Base-by-base conservation (phyloP, 192 early-diverging fungal genomes). In the Funneliformis geosporum region DNA sequence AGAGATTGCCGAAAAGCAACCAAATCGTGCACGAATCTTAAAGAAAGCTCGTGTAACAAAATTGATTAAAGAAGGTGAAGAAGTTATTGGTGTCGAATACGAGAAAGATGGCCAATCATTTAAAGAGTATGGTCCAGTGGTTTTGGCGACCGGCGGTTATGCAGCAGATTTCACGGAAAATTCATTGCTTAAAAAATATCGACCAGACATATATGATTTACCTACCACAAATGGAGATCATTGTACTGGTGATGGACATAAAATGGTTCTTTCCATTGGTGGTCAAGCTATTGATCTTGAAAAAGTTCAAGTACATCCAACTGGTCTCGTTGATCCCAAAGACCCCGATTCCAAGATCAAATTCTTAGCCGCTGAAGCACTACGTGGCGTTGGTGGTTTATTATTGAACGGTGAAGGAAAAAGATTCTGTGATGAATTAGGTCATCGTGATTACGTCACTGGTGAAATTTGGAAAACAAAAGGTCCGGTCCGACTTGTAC, bases 301-400 rank as follows among this genome's bases (percentile, higher is more conserved):
- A 76, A 96, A 95, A 85, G 94, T 98, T 68, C 97, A 98, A 86
- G 95, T 98, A 44, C 95, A 98, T 81, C 97, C 97, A n/a, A 98
- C 97, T 40, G 97, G 97, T 80, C 88, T 97, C 73, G 95, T 98
- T 46, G 93, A 95, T 80, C 92, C 93, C 60, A 89, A 89, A n/a
- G 94, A 96, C 47, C 95, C 95, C 18, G 88, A 93, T 80, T 93
- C 93, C 72, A 93, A 95, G 80, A 93, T 95, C 83, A 96, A 96
- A 91, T 95, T 98, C 84, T 86, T 98, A 81, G 97, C 97, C 55
- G 96, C 97, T 25, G 97, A 98, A 85, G 96, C 97, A 11, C 92
- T 98, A 73, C 95, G 97, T 83, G 97, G 97, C 82, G 92, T 90
- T 70, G 97, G 96, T 82, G 97, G 95, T 83, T 79, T 98, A 7